phyloP scores from a whole-genome alignment of 768 basidiomycete species.

The Jaapia argillacea region DNA sequence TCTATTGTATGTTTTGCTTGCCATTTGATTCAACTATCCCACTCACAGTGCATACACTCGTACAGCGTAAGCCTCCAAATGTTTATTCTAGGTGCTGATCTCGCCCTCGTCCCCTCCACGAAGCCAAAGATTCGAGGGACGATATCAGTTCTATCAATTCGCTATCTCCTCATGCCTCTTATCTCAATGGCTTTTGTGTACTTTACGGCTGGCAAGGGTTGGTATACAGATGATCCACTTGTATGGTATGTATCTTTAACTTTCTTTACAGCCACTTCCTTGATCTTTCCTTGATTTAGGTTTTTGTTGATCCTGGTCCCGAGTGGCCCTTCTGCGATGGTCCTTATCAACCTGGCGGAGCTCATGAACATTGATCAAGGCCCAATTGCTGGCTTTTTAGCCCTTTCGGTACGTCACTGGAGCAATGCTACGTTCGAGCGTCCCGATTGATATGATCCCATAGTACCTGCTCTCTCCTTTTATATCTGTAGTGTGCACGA shows the following conservation, averaged over 20 bases:
- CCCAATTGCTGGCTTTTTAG: constrained; percentile 18
- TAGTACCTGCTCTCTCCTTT: constrained; percentile 19
- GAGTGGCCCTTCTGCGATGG: constrained; percentile 19
- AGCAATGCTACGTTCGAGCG: not conserved
- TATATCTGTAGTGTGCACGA: constrained; percentile 16
- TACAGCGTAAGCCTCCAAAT: constrained; percentile 17
- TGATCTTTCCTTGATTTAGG: constrained; percentile 7
- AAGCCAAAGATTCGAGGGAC: constrained; percentile 9
- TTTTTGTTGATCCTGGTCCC: constrained; percentile 20
- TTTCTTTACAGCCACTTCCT: not conserved
- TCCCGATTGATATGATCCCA: not conserved
- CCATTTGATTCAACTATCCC: not conserved
- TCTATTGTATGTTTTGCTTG: constrained; percentile 13
- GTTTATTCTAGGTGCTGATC: constrained; percentile 18
- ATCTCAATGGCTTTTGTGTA: constrained; percentile 16
- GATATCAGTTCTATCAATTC: constrained; percentile 14
- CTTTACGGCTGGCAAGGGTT: constrained; percentile 15
- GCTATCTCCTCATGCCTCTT: constrained; percentile 19
- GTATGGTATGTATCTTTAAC: constrained; percentile 16
- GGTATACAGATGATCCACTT: constrained; percentile 18
- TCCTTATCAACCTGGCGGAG: constrained; percentile 20
- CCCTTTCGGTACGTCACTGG: constrained; percentile 13
- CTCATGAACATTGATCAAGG: constrained; percentile 17
- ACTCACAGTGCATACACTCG: not conserved
- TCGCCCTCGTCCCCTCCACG: constrained; percentile 14